phyloP scores from a whole-genome alignment of 352 stramenopile species.

The Lagenidium sp. region DNA sequence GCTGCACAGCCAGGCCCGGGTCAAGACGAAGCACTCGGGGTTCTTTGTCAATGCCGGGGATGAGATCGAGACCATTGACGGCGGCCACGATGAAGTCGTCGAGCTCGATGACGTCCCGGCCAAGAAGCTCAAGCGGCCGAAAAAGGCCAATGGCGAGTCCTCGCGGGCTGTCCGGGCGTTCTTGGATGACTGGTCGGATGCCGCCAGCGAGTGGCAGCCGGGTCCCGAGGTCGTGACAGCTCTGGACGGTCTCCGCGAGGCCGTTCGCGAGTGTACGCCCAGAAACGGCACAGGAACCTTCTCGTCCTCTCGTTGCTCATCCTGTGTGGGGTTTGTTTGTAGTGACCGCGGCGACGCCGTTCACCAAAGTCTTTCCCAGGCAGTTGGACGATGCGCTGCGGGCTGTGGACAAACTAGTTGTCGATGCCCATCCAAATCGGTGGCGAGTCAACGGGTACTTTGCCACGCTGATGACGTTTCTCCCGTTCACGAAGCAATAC shows the following conservation, averaged over 20 bases:
- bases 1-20: constrained; percentile 49
- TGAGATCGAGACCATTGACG: constrained; percentile 55
- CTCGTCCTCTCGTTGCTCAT: too few relatives aligned
- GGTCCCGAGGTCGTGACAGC: constrained; percentile 33
- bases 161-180: constrained; percentile 45
- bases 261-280: constrained; percentile 54
- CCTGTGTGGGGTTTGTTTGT: too few relatives aligned
- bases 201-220: constrained; percentile 61
- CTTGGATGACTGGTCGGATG: constrained; percentile 53
- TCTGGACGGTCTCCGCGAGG: constrained; percentile 48
- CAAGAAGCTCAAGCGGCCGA: constrained; percentile 25
- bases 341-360: constrained; percentile 44
- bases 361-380: constrained; percentile 77
- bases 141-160: constrained; percentile 37
- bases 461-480: constrained; percentile 79
- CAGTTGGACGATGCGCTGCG: constrained; percentile 72
- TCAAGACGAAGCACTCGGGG: constrained; percentile 80
- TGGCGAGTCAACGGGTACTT: constrained; percentile 87
- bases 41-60: constrained; percentile 86
- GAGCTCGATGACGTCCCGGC: not conserved
- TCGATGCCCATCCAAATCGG: constrained; percentile 80
- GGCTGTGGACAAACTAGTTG: constrained; percentile 67
- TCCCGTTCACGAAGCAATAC: constrained; percentile 85
- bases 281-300: too few relatives aligned
- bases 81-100: constrained; percentile 7